Evolutionary conservation across 148 eudicot species (phyloP).

Genomic region (Polygonum aviculare): DNA sequence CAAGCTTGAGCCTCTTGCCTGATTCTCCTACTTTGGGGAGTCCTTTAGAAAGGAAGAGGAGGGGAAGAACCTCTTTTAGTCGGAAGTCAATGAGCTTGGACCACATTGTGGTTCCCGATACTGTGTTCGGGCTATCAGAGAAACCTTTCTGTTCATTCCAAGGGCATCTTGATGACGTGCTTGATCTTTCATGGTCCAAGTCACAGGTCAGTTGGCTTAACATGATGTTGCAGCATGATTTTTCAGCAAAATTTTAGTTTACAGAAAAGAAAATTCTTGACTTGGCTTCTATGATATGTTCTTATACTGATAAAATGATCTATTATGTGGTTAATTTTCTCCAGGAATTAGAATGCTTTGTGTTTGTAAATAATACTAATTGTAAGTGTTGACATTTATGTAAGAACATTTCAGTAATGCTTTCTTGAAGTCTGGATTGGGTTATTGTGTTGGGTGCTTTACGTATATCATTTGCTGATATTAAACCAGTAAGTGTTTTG

Average conservation of each 20-base stretch:
- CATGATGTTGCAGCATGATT: not conserved
- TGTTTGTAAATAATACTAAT: not conserved
- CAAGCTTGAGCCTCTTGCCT: slow-evolving; percentile 57
- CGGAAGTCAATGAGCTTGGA: slow-evolving; percentile 77
- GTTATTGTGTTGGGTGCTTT: not conserved
- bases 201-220: slow-evolving; percentile 60
- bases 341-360: not conserved
- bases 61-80: slow-evolving; percentile 74
- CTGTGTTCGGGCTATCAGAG: slow-evolving; percentile 73
- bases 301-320: not conserved
- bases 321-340: not conserved
- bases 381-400: not conserved
- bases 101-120: slow-evolving; percentile 64
- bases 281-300: not conserved
- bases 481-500: not conserved
- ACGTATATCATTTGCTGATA: not conserved
- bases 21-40: slow-evolving; percentile 67
- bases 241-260: not conserved
- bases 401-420: not conserved
- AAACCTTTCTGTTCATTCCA: slow-evolving; percentile 85
- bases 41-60: slow-evolving; percentile 52
- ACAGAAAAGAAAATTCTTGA: not conserved
- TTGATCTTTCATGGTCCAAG: slow-evolving; percentile 97
- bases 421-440: slow-evolving; percentile 4
- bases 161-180: slow-evolving; percentile 86